Evolutionary conservation across 2,329 filamentous ascomycete genomes (phyloP), one percentile per base, ranked within the genome.

Genomic region (Aspergillus sp.): DNA sequence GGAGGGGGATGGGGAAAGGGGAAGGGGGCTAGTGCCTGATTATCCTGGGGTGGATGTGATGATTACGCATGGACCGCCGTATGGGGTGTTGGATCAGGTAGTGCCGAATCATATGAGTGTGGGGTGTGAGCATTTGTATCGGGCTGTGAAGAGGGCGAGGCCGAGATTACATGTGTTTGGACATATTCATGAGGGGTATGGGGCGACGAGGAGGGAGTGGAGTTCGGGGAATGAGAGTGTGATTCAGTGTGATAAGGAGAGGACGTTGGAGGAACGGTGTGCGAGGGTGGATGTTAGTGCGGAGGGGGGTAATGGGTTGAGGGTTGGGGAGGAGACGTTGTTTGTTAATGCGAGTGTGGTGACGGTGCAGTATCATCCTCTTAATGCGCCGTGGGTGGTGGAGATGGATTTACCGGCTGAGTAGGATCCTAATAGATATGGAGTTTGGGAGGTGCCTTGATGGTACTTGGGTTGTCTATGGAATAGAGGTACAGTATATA

Each of bases 141-240:
- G 75, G 1, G 86, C 86, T 0, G 73, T 83, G 1, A 72, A 76
- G 55, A 76, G 84, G 5, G 81, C 80, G 8, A 77, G 75, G 54
- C 86, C 86, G 0, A 70, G 73, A 3, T 54, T 88, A n/a, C 83
- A 88, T 68, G 84, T 84, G 63, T 89, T 87, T 67, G 86, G 86
- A 0, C 86, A 88, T 73, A 87, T 88, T 17, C 85, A 87, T 67
- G 83, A 85, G 67, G 83, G 76, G 0, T 80, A 81, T 71, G 83
- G 82, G 17, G 80, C 77, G 3, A 69, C 74, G 63, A 71, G 81
- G 62, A 70, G 54, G 64, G 62, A 62, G 52, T 70, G 66, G 71
- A 62, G 36, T 25, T 58, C 47, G 38, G 56, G 52, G 54, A 64
- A 57, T 42, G 62, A 66, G 42, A 60, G 62, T 32, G 27, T 42